These are phyloP conservation scores for Rhytidhysteron rufulum DNA, from an alignment of 2,329 filamentous ascomycete genomes.

Conservation along the genomic window DNA sequence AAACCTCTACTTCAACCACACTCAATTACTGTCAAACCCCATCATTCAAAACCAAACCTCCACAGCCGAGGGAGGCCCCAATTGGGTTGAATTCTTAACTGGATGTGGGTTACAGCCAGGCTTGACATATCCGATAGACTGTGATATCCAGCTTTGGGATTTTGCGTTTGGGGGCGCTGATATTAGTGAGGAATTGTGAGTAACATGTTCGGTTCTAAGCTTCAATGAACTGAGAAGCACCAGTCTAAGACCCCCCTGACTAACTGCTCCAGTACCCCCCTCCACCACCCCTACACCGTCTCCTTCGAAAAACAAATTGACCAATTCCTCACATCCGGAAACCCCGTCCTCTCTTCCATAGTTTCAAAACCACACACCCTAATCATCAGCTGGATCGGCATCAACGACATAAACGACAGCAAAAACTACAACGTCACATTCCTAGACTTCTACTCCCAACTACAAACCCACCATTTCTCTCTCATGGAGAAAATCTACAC, in stretches of 20 bases:
- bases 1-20: slow-evolving; percentile 44
- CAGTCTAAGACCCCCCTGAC: too few species aligned
- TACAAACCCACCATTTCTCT: slow-evolving; percentile 41
- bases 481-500: slow-evolving; percentile 40
- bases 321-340: slow-evolving; percentile 46
- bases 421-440: slow-evolving; percentile 43
- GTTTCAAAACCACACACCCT: slow-evolving; percentile 39
- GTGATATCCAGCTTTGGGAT: slow-evolving; percentile 51
- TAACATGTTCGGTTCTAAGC: too few species aligned
- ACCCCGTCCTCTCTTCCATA: slow-evolving; percentile 34
- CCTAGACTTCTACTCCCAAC: slow-evolving; percentile 41
- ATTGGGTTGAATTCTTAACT: slow-evolving; percentile 55
- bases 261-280: slow-evolving; percentile 43
- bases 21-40: slow-evolving; percentile 43
- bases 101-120: slow-evolving; percentile 46
- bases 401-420: slow-evolving; percentile 55
- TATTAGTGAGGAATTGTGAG: slow-evolving; percentile 41
- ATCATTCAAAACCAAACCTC: slow-evolving; percentile 52
- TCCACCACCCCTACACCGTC: slow-evolving; percentile 51
- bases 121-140: slow-evolving; percentile 41
- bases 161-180: slow-evolving; percentile 55
- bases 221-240: too few species aligned
- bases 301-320: slow-evolving; percentile 49
- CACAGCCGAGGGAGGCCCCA: slow-evolving; percentile 52
- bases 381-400: slow-evolving; percentile 53